A percentile compares a stretch with the other conserved stretches of the same genome.
These are phyloP conservation scores for Moricandia arvensis DNA, from an alignment of 345 rosid species.

Conservation along the genomic window DNA sequence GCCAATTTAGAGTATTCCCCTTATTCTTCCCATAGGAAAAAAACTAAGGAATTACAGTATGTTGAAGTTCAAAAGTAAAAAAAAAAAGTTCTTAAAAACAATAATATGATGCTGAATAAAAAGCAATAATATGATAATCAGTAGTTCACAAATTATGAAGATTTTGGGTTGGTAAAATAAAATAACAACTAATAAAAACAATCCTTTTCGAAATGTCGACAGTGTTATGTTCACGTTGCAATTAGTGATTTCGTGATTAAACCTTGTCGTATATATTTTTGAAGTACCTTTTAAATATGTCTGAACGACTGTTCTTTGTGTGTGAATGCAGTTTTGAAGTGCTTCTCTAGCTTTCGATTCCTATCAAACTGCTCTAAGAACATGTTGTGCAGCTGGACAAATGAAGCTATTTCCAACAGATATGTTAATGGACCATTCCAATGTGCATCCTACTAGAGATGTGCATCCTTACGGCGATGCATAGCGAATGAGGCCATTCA, in stretches of 20 bases:
- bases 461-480: background rate
- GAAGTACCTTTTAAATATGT: background rate
- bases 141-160: background rate
- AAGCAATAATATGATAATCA: too few species aligned
- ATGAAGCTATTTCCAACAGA: background rate
- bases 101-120: too few species aligned
- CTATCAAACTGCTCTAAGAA: background rate
- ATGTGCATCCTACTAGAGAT: too few species aligned
- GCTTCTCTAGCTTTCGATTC: background rate
- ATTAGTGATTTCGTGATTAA: background rate
- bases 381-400: background rate
- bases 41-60: background rate
- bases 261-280: background rate
- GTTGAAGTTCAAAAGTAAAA: too few species aligned
- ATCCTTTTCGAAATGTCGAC: too few species aligned
- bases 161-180: background rate
- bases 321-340: background rate
- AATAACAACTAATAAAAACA: too few species aligned
- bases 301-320: background rate
- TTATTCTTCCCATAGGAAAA: background rate
- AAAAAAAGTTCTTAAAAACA: too few species aligned
- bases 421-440: background rate
- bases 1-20: too few species aligned
- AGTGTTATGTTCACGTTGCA: background rate
- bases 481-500: background rate